phyloP scores from a whole-genome alignment of 441 rosid species.

The Euphorbia neoarborescens region DNA sequence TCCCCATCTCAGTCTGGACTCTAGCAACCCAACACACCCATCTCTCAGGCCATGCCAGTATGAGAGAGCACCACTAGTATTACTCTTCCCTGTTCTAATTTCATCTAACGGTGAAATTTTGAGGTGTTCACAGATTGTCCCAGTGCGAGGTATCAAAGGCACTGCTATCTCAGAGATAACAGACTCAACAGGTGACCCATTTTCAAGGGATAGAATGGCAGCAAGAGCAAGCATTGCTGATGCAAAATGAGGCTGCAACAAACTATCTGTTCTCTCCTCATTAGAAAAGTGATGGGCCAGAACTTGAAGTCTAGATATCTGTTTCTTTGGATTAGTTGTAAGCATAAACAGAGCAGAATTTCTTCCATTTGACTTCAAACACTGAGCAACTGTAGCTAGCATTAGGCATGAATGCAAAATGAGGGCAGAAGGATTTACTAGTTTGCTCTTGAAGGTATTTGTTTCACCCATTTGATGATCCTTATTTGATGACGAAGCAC shows the following conservation, averaged over 20 bases:
- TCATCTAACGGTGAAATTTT: conserved; percentile 41
- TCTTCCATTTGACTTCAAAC: conserved; percentile 76
- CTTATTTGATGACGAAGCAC: conserved; percentile 45
- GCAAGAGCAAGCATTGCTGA: conserved; percentile 94
- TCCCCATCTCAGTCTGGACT: conserved; percentile 76
- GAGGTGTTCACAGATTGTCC: conserved; percentile 67
- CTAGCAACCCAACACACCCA: conserved; percentile 91
- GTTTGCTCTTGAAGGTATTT: conserved; percentile 48
- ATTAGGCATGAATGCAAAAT: conserved; percentile 60
- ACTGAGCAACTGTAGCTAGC: conserved; percentile 71
- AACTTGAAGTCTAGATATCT: conserved; percentile 67
- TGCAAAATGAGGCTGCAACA: conserved; percentile 60
- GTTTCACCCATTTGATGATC: conserved; percentile 55
- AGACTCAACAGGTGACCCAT: conserved; percentile 65
- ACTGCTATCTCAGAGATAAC: conserved; percentile 66
- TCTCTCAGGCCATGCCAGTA: conserved; percentile 86
- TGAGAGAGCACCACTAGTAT: conserved; percentile 39
- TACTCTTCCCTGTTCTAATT: conserved; percentile 29
- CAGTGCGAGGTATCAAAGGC: conserved; percentile 85
- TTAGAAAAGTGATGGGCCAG: conserved; percentile 61
- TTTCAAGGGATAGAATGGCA: conserved; percentile 85
- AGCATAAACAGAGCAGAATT: conserved; percentile 79
- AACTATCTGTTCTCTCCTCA: conserved; percentile 50
- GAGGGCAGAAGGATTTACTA: conserved; percentile 45
- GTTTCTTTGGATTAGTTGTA: conserved; percentile 77